These are phyloP conservation scores for Paspalum vaginatum DNA, from an alignment of 176 grass and related monocot genomes.

Conservation along the genomic window DNA sequence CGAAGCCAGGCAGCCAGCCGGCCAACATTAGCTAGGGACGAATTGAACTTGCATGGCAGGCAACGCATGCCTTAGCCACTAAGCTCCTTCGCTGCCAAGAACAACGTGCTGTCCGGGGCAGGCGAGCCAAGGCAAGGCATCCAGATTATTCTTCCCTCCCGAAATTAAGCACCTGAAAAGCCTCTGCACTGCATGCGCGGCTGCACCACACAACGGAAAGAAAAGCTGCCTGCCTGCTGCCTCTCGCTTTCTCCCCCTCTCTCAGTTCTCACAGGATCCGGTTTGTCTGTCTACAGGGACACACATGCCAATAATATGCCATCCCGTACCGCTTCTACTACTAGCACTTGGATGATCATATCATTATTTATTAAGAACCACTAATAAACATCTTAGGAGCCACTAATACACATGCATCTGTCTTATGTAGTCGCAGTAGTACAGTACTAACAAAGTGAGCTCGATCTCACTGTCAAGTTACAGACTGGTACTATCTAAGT, in stretches of 20 bases:
- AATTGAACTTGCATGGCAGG: background rate
- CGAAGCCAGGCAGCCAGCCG: background rate
- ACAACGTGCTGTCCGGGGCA: no score
- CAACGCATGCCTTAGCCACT: slow-evolving; percentile 3
- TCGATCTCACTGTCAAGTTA: no score
- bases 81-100: slow-evolving; percentile 24
- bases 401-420: no score
- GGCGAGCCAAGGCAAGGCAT: background rate
- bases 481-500: no score
- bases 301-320: background rate
- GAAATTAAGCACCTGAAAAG: background rate
- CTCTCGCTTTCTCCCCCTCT: background rate
- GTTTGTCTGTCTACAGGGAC: background rate
- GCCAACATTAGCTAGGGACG: background rate
- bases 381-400: no score
- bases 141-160: background rate
- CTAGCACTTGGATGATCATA: background rate
- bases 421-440: no score
- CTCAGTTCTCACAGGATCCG: background rate
- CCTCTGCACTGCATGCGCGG: background rate
- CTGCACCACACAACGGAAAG: no score
- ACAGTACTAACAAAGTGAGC: no score
- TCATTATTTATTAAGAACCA: no score
- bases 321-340: background rate
- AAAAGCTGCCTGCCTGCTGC: no score